Percentiles rank a stretch among this genome's conserved stretches.
Conservation (phyloP, 441 rosid genomes). For the Euphorbia schlechtendalii region DNA sequence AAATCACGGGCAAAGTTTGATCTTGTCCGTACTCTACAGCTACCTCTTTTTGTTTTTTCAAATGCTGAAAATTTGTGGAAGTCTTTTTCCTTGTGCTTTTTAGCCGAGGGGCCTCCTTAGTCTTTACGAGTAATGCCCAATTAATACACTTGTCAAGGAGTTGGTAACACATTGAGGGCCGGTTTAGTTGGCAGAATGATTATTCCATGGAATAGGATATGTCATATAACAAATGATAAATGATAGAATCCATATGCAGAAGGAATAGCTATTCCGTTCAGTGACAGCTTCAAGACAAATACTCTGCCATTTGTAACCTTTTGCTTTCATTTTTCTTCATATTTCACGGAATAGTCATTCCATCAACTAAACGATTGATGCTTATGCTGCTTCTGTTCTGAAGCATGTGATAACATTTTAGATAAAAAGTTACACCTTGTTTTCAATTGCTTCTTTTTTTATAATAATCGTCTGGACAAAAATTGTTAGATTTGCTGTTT, state of each 20-base stretch:
- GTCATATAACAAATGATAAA: no score
- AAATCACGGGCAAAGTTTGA: neutral
- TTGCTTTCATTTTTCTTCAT: no score
- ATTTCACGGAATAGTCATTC: no score
- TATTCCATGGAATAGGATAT: no score
- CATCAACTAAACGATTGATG: no score
- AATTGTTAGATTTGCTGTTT: no score
- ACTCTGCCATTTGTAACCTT: no score
- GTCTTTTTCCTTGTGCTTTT: slow-evolving; percentile 1
- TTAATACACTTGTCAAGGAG: neutral
- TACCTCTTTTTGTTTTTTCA: slow-evolving; percentile 8
- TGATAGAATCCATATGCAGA: no score
- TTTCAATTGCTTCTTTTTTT: neutral
- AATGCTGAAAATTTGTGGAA: slow-evolving; percentile 1
- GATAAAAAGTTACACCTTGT: neutral
- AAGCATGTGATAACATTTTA: neutral
- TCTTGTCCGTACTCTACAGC: slow-evolving; percentile 24
- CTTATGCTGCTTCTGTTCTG: neutral
- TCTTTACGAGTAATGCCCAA: neutral
- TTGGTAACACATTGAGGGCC: neutral
- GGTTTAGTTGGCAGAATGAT: no score
- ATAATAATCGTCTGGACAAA: neutral
- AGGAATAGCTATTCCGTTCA: no score
- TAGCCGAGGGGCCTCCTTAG: neutral
- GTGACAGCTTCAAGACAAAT: no score